Evolutionary conservation across 1,139 yeast species (phyloP).

Genomic region (Scheffersomyces parashehatae): DNA sequence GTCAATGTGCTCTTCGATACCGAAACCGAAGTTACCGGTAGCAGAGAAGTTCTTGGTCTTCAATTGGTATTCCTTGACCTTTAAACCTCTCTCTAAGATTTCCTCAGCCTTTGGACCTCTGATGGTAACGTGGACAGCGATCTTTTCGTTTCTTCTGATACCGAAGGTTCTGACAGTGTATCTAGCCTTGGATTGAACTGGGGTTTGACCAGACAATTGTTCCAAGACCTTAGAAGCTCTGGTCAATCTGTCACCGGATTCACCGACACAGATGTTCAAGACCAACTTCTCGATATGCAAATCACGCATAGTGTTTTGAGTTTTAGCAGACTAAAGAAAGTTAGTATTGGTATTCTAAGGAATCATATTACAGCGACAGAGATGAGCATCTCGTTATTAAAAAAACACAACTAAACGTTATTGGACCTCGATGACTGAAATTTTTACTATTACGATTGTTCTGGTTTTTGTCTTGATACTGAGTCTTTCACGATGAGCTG

Average conservation of each 20-base stretch:
- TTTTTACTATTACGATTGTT: background rate
- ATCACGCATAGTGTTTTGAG: slow-evolving; percentile 87
- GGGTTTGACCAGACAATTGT: slow-evolving; percentile 99
- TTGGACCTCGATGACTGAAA: background rate
- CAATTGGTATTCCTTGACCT: slow-evolving; percentile 99
- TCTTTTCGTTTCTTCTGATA: slow-evolving; percentile 99
- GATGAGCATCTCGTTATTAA: slow-evolving; percentile 5
- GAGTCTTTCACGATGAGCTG: too few species aligned
- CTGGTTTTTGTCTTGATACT: too few species aligned
- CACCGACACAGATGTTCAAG: slow-evolving; percentile 99
- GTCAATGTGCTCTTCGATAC: slow-evolving; percentile 99
- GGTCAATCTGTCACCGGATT: slow-evolving; percentile 99
- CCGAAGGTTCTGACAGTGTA: slow-evolving; percentile 99
- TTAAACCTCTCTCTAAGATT: slow-evolving; percentile 99
- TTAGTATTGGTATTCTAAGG: slow-evolving; percentile 5
- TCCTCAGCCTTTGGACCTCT: slow-evolving; percentile 99
- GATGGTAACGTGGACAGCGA: slow-evolving; percentile 98
- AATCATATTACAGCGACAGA: background rate
- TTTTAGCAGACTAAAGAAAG: slow-evolving; percentile 28
- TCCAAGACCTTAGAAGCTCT: slow-evolving; percentile 99
- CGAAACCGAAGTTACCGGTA: slow-evolving; percentile 99
- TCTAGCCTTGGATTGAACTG: slow-evolving; percentile 99
- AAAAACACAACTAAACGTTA: background rate
- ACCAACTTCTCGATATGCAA: slow-evolving; percentile 99
- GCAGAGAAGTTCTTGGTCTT: slow-evolving; percentile 91